Conservation (phyloP, 768 basidiomycete species). For the Trametes coccinea region DNA sequence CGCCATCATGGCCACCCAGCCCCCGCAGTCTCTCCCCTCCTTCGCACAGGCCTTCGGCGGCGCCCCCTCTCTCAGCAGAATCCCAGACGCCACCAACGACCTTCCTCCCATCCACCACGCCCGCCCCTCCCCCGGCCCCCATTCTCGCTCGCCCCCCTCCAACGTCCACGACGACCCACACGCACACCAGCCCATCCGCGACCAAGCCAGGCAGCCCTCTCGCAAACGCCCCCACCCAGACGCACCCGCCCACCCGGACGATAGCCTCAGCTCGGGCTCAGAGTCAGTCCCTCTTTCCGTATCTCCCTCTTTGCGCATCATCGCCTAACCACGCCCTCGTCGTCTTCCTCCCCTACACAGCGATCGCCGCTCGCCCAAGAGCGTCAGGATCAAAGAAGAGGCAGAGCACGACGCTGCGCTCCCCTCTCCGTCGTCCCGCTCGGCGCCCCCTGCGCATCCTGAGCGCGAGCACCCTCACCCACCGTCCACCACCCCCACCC, state of each 20-base stretch:
- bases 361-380: constrained; percentile 46
- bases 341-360: constrained; percentile 8
- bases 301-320: constrained; percentile 1
- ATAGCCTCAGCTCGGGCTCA: constrained; percentile 39
- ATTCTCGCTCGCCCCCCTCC: constrained; percentile 40
- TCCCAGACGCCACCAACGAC: constrained; percentile 50
- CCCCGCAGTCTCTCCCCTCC: constrained; percentile 69
- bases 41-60: constrained; percentile 73
- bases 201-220: constrained; percentile 21
- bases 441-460: constrained; percentile 18
- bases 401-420: constrained; percentile 48
- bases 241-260: constrained; percentile 29
- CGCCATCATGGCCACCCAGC: constrained; percentile 50
- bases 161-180: constrained; percentile 24
- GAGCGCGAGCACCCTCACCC: constrained; percentile 1
- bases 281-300: constrained; percentile 42
- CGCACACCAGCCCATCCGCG: constrained; percentile 21
- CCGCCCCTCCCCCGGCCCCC: constrained; percentile 21
- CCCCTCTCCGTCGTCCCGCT: constrained; percentile 35
- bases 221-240: constrained; percentile 33
- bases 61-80: constrained; percentile 51
- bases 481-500: neutral
- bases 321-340: constrained; percentile 18
- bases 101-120: constrained; percentile 56
- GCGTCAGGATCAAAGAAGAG: constrained; percentile 63